Base-by-base conservation (phyloP, 2,329 filamentous ascomycete species). In the Colletotrichum caudatum region DNA sequence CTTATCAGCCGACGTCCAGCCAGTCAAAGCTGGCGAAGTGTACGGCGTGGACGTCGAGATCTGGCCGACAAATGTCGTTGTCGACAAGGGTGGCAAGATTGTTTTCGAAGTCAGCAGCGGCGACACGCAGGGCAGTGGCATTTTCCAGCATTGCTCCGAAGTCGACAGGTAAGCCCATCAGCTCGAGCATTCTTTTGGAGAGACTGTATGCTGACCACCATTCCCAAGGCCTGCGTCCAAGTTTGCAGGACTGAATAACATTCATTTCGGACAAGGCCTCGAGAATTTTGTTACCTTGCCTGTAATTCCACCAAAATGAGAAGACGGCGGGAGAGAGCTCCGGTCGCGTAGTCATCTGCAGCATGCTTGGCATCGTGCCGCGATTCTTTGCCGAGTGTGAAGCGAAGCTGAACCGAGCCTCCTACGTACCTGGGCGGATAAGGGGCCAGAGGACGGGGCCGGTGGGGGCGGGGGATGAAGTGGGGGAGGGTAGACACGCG, bases 1-100 rank as follows among this genome's bases (percentile, higher is more conserved):
- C 75, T 81, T 84, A 23, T 86, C 84, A 48, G 86, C 81, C 0
- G 89, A 91, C 71, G 86, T 88, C 3, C 82, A 83, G 57, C 82
- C 85, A 0, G 88, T 92, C 11, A 82, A 85, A 37, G 80, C 83
- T 0, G 87, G 86, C 0, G 85, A 89, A 66, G 81, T 90, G 0
- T 92, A 92, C 74, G 79, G 77, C 0, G 87, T 91, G 0, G 89
- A 92, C 72, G 81, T 92, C 0, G 90, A 92, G 77, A 77, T 92
- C 0, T 92, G 89, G 90, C 89, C 90, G 0, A 91, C 89, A 0
- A 90, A 89, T 71, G 88, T 91, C 0, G 80, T 90, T 37, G 74
- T 80, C 12, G 78, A 78, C 33, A 76, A 78, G 44, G 88, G 88
- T 0, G 86, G 83, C 0, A 84, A 81, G 75, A 74, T 91, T 20